A percentile compares a stretch with the other conserved stretches of the same genome.
phyloP scores from a whole-genome alignment of 176 grass and related monocot genomes.

The Neostapfia colusana region DNA sequence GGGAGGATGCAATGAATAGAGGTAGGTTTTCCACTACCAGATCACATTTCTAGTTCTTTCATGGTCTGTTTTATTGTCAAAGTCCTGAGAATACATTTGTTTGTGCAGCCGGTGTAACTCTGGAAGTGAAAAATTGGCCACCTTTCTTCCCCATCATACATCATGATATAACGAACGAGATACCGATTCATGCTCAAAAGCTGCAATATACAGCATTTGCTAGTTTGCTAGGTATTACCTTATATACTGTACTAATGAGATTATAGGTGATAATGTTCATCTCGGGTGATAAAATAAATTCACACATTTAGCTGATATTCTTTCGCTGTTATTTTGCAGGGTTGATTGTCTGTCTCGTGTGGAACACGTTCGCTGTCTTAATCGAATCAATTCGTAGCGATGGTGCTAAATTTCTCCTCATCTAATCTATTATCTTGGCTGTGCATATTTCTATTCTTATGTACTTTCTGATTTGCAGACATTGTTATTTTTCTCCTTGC shows the following conservation, averaged over 20 bases:
- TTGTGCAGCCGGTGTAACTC: conserved; percentile 59
- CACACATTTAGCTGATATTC: background rate
- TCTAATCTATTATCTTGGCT: background rate
- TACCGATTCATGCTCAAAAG: conserved; percentile 76
- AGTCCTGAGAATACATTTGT: conserved; percentile 23
- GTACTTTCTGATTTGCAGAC: conserved; percentile 44
- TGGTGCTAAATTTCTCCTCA: conserved; percentile 46
- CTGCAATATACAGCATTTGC: conserved; percentile 87
- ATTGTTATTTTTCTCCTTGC: conserved; percentile 73
- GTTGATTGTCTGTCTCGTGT: conserved; percentile 64
- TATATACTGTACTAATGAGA: conserved; percentile 1
- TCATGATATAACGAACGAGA: conserved; percentile 82
- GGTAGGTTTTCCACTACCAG: conserved; percentile 51
- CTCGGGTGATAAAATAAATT: background rate
- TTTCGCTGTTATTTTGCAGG: conserved; percentile 44
- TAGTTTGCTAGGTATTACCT: conserved; percentile 80
- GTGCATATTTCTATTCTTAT: conserved; percentile 5
- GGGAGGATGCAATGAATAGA: conserved; percentile 74
- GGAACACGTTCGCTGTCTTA: conserved; percentile 72
- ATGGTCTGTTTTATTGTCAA: conserved; percentile 2
- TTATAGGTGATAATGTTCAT: background rate
- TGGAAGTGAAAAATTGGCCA: conserved; percentile 85
- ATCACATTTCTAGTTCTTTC: background rate
- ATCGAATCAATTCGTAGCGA: conserved; percentile 59
- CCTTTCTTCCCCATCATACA: conserved; percentile 81